These are phyloP conservation scores for Candida piceae DNA, from an alignment of 805 yeast genomes.

Conservation along the genomic window DNA sequence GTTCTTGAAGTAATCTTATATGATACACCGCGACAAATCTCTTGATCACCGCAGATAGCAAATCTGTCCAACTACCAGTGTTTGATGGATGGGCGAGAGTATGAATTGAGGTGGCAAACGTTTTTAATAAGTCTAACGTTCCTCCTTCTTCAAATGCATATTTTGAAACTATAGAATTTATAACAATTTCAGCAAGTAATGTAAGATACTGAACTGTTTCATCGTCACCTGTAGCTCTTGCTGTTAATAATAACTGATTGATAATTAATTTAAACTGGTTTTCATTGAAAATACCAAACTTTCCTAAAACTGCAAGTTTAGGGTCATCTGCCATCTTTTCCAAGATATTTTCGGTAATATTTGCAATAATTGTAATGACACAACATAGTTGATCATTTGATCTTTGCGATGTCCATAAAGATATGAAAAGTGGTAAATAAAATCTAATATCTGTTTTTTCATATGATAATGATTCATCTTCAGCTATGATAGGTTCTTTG, in stretches of 20 bases:
- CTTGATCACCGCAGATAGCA: slow-evolving; percentile 61
- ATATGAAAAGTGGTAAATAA: slow-evolving; percentile 62
- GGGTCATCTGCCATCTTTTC: slow-evolving; percentile 27
- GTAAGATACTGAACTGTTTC: slow-evolving; percentile 24
- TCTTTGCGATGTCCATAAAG: slow-evolving; percentile 61
- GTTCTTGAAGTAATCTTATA: slow-evolving; percentile 49
- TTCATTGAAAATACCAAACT: slow-evolving; percentile 59
- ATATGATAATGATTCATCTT: slow-evolving; percentile 16
- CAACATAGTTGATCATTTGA: slow-evolving; percentile 51
- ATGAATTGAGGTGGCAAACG: slow-evolving; percentile 61
- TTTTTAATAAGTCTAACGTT: slow-evolving; percentile 46
- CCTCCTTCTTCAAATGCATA: slow-evolving; percentile 36
- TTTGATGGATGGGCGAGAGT: slow-evolving; percentile 92
- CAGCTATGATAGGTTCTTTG: slow-evolving; percentile 16
- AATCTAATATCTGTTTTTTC: slow-evolving; percentile 31
- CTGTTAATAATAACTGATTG: slow-evolving; percentile 40
- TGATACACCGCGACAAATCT: slow-evolving; percentile 57
- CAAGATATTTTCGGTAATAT: slow-evolving; percentile 48
- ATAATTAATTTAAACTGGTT: slow-evolving; percentile 58
- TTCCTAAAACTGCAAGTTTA: slow-evolving; percentile 34
- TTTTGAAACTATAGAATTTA: slow-evolving; percentile 58
- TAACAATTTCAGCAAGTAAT: slow-evolving; percentile 38
- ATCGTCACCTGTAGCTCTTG: slow-evolving; percentile 20
- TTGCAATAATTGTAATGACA: slow-evolving; percentile 59
- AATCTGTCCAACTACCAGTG: slow-evolving; percentile 78